These are phyloP conservation scores for Closterium sp. DNA, from an alignment of 139 green algal species.

Conservation along the genomic window DNA sequence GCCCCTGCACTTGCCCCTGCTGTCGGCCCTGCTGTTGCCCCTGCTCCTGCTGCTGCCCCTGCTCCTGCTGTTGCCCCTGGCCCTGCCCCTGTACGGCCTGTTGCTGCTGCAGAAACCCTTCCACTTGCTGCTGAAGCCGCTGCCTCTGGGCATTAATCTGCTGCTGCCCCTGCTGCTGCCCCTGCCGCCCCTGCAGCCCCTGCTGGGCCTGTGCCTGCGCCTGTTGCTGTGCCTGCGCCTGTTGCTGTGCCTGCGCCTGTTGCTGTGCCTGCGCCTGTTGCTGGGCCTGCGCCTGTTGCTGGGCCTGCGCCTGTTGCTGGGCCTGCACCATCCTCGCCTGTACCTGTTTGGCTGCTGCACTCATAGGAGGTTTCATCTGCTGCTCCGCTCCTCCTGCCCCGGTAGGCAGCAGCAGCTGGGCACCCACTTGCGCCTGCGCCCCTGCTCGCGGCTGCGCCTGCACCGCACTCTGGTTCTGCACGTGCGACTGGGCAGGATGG, in stretches of 20 bases:
- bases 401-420: neutral
- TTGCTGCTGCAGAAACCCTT: neutral
- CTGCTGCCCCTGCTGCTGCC: neutral
- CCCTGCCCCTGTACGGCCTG: too few species aligned
- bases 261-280: too few species aligned
- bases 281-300: too few species aligned
- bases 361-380: neutral
- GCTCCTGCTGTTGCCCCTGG: too few species aligned
- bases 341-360: neutral
- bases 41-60: neutral
- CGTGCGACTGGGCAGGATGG: neutral
- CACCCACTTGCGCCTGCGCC: neutral
- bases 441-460: neutral
- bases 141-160: constrained; percentile 3
- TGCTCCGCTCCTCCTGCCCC: neutral
- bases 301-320: too few species aligned
- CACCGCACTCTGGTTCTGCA: neutral
- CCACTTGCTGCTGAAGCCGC: neutral
- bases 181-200: neutral
- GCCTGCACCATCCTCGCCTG: too few species aligned
- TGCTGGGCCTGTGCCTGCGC: neutral
- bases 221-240: constrained; percentile 87
- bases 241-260: too few species aligned
- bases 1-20: neutral
- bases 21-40: too few species aligned